Base-by-base conservation (phyloP, 2,329 filamentous ascomycete genomes). In the Penicillium sp. region DNA sequence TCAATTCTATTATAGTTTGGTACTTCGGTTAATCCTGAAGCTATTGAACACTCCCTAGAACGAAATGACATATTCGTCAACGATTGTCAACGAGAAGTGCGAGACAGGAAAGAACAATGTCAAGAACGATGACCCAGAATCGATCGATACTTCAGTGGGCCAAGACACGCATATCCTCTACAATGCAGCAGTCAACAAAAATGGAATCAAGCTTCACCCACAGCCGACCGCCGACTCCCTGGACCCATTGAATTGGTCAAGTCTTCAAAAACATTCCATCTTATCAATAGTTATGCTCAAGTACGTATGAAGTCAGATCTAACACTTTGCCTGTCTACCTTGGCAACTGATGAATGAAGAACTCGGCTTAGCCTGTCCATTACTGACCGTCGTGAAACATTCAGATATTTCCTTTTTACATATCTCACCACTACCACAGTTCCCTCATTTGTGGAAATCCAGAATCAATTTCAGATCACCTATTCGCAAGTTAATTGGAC, bases 391-490 rank as follows among this genome's bases (percentile, higher is more conserved):
- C 27, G 45, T 40, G 36, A 59, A 41, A 34, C 13, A 32, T 45
- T 39, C 43, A 81, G 78, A 57, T 82, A 83, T 60, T 84, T 83
- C 61, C 69, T 84, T 57, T 82, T 84, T 69, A 83, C 82, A 14
- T 84, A 83, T 67, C 75, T 83, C 55, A 83, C 81, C 0, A 84
- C 81, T 1, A 81, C 79, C 0, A 81, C 81, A 0, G 79, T 84
- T 1, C 80, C 81, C 2, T 81, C 81, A 0, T 84, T 83, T 56
- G 66, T 75, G 1, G 69, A 75, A 21, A 73, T 83, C 21, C 76
- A 83, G 60, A 67, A 73, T 2, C 70, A 78, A 49, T 83, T 79
- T 61, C 50, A 62, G 42, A 74, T 79, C 56, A 72, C 63, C 29
- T 76, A 78, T 53, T 73, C 75, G 1, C 74, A 82, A 54, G 74